Percentiles rank a stretch among this genome's conserved stretches.
These are phyloP conservation scores for Strombidium stylifer DNA, from an alignment of 73 alveolate species.

Conservation along the genomic window DNA sequence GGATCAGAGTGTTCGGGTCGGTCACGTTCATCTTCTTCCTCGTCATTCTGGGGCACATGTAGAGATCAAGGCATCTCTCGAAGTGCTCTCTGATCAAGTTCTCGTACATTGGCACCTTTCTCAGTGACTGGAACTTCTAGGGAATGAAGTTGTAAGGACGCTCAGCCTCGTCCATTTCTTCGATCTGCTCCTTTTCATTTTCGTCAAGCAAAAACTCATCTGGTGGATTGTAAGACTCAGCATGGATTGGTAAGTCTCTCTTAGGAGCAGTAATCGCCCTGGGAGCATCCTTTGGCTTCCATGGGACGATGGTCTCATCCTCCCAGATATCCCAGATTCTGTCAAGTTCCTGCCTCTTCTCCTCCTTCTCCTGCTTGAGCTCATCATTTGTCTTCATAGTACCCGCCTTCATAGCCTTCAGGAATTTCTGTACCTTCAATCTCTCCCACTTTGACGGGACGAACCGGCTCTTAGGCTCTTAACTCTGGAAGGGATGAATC, in stretches of 20 bases:
- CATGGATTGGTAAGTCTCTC: slow-evolving; percentile 90
- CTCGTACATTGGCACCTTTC: slow-evolving; percentile 94
- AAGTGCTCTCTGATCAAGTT: slow-evolving; percentile 89
- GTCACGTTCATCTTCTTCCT: slow-evolving; percentile 84
- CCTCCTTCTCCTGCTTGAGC: slow-evolving; percentile 66
- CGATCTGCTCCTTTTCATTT: slow-evolving; percentile 76
- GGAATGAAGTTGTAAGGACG: slow-evolving; percentile 78
- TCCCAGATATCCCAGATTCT: slow-evolving; percentile 78
- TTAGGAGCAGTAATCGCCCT: slow-evolving; percentile 88
- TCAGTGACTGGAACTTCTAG: slow-evolving; percentile 68
- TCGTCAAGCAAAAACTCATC: slow-evolving; percentile 82
- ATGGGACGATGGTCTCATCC: slow-evolving; percentile 49
- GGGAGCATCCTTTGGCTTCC: slow-evolving; percentile 57
- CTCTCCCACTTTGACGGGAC: slow-evolving; percentile 92
- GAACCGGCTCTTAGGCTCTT: slow-evolving; percentile 91
- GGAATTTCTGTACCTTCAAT: slow-evolving; percentile 81
- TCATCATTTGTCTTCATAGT: slow-evolving; percentile 74
- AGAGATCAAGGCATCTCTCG: slow-evolving; percentile 95
- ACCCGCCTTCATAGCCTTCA: slow-evolving; percentile 92
- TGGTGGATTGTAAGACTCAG: slow-evolving; percentile 94
- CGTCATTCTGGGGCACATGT: slow-evolving; percentile 91
- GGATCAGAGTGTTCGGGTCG: slow-evolving; percentile 88
- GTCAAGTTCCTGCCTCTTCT: slow-evolving; percentile 77
- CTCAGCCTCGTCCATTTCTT: slow-evolving; percentile 72
- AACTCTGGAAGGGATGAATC: slow-evolving; percentile 73